A percentile compares a stretch with the other conserved stretches of the same genome.
Evolutionary conservation across 495 filamentous ascomycete genomes (phyloP).

Genomic region (Astrothelium macrocarpum): DNA sequence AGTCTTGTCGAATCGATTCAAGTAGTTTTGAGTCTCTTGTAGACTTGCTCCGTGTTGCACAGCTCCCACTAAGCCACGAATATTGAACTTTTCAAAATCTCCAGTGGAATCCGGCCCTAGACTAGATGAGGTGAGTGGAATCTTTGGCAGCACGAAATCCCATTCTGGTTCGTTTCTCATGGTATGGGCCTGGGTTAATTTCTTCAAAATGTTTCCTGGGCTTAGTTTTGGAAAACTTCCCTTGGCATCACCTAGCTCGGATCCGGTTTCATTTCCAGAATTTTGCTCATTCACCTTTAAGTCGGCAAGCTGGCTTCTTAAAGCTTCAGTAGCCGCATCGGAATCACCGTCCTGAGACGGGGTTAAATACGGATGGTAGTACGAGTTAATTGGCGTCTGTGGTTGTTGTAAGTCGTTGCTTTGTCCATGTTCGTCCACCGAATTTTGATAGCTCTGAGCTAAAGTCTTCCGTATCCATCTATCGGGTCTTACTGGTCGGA

Average conservation of each 20-base stretch:
- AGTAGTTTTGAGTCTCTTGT: not conserved
- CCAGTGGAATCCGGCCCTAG: not conserved
- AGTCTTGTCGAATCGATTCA: not conserved
- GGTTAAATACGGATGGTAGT: not conserved
- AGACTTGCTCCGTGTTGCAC: not conserved
- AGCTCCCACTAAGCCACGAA: not conserved
- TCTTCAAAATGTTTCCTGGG: not conserved
- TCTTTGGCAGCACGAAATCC: not conserved
- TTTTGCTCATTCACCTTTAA: not conserved
- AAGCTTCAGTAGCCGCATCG: not conserved
- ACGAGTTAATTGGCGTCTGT: not conserved
- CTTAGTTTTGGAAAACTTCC: not conserved
- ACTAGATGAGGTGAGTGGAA: not conserved
- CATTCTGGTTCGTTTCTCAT: too few relatives aligned
- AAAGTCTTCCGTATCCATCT: not conserved
- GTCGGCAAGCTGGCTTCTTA: not conserved
- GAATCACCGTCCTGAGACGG: not conserved
- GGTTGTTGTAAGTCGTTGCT: not conserved
- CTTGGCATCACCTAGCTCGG: not conserved
- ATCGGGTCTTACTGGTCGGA: not conserved
- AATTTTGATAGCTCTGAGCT: not conserved
- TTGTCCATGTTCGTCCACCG: not conserved
- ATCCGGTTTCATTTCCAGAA: not conserved
- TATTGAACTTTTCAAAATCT: not conserved
- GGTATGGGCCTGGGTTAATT: not conserved